A percentile compares a stretch with the other conserved stretches of the same genome.
These are phyloP conservation scores for Cornus controversa DNA, from an alignment of 148 eudicot genomes.

Conservation along the genomic window DNA sequence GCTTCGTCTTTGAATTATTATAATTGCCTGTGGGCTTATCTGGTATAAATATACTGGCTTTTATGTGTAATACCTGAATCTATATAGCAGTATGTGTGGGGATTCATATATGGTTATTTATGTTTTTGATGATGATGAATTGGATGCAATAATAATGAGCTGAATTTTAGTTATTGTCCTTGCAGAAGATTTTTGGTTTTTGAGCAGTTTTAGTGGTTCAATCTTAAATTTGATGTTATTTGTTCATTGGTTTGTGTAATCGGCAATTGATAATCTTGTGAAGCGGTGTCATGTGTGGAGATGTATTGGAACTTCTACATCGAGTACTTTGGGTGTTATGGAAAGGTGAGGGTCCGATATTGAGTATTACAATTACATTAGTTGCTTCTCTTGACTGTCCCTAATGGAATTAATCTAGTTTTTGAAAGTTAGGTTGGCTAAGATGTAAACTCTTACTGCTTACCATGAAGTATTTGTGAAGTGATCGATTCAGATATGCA, in stretches of 20 bases:
- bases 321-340: too few relatives aligned
- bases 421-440: too few relatives aligned
- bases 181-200: background rate
- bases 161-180: background rate
- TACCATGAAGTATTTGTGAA: too few relatives aligned
- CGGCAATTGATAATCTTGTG: background rate
- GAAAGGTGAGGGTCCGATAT: too few relatives aligned
- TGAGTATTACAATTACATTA: too few relatives aligned
- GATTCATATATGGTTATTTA: background rate
- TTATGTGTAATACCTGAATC: background rate
- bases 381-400: too few relatives aligned
- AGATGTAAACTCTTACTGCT: too few relatives aligned
- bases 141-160: constrained; percentile 7
- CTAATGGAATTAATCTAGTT: too few relatives aligned
- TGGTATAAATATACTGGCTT: background rate
- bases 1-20: too few relatives aligned
- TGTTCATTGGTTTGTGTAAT: background rate
- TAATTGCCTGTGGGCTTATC: background rate
- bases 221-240: background rate
- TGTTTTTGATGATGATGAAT: constrained; percentile 4
- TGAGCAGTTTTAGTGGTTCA: background rate
- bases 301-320: too few relatives aligned
- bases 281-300: background rate
- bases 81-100: constrained; percentile 6
- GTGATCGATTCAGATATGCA: too few relatives aligned